Evolutionary conservation across 768 basidiomycete species (phyloP).

Genomic region (Piloderma croceum): DNA sequence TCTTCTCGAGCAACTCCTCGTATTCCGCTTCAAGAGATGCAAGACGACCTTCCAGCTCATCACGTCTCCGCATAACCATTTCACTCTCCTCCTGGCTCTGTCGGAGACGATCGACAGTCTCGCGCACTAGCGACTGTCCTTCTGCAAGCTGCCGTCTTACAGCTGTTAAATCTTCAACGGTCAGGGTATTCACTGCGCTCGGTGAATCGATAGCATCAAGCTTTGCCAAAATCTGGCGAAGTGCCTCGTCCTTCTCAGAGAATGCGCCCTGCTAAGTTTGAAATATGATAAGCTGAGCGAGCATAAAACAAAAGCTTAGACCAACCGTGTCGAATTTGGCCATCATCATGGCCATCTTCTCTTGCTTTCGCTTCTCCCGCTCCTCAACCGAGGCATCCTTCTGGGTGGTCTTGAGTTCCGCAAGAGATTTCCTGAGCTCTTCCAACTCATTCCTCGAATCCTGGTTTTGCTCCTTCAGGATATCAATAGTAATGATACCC

Average conservation of each 20-base stretch:
- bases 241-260: constrained; percentile 92
- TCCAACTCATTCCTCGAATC: constrained; percentile 87
- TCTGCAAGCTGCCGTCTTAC: constrained; percentile 86
- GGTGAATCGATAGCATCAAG: constrained; percentile 75
- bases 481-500: constrained; percentile 85
- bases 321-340: constrained; percentile 93
- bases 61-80: constrained; percentile 70
- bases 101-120: constrained; percentile 83
- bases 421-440: constrained; percentile 75
- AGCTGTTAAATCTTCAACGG: constrained; percentile 72
- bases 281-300: constrained; percentile 3
- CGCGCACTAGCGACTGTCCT: constrained; percentile 77
- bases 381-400: constrained; percentile 88
- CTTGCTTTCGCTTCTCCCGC: constrained; percentile 97
- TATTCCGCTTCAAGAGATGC: constrained; percentile 85
- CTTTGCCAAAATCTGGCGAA: constrained; percentile 78
- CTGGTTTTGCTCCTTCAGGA: constrained; percentile 88
- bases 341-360: constrained; percentile 99
- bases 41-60: constrained; percentile 83
- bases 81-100: constrained; percentile 93
- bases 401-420: constrained; percentile 74
- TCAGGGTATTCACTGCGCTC: constrained; percentile 47
- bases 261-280: constrained; percentile 77
- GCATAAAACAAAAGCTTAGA: constrained; percentile 11
- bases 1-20: constrained; percentile 94